Base-by-base conservation (phyloP, 2,329 filamentous ascomycete species). In the Cytospora chrysosperma region DNA sequence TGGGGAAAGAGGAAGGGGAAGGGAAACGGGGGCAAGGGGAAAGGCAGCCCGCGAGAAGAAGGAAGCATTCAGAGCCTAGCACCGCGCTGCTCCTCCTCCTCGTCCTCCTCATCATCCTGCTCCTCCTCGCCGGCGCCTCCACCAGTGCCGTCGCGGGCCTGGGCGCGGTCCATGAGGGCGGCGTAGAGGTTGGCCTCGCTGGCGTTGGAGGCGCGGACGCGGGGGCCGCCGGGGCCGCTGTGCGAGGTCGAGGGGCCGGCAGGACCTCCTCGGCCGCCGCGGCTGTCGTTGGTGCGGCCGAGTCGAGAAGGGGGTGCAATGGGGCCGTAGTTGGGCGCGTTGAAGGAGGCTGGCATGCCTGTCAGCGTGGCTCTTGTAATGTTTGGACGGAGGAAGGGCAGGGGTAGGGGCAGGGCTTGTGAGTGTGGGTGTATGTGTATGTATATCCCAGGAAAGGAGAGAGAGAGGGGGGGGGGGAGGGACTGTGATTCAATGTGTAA, bases 301-400 rank as follows among this genome's bases (percentile, higher is more conserved):
- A 30, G 47, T 15, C 52, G 51, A n/a, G 50, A 34, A 1, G 64
- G 64, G 5, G 57, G 64, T 4, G 7, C 61, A 19, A 66, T 66
- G 1, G 64, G 61, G 6, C 64, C 64, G 27, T 51, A 66, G 24
- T 53, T 61, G 17, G 57, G 37, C 3, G 55, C 34, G 24, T 53
- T 53, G 54, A 59, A 61, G 15, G 32, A 28, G 24, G 61, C 61
- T 64, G 53, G 21, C 9, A 30, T 50, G 24, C n/a, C 1, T 24
- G n/a, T 47, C 13, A 47, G 43, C n/a, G 13, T 47, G 24, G 10
- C 43, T 47, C 10, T 1, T 24, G n/a, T 13, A 10, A 5, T 7
- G n/a, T 47, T 21, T 10, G 4, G 9, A 24, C 7, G n/a, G 8
- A 24, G 7, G 43, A 10, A 47, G n/a, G 21, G 10, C n/a, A 1